Evolutionary conservation across 2,329 filamentous ascomycete genomes (phyloP).

Genomic region (Nothophaeocryptopus gaeumannii): DNA sequence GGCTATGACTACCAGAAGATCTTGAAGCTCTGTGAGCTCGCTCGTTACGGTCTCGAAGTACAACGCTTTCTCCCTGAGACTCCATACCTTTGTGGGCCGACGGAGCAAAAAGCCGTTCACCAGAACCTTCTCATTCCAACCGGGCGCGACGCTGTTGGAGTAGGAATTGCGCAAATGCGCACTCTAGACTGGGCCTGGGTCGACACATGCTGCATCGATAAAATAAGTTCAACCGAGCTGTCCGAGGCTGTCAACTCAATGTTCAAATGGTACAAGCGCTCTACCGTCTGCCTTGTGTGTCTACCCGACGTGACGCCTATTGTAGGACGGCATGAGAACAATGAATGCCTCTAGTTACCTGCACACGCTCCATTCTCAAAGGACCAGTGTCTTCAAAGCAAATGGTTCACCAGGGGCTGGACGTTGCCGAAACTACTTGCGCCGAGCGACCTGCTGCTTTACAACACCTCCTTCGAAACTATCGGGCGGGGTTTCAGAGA

Average conservation of each 20-base stretch:
- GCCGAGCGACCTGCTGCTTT: neutral
- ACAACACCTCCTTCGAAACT: neutral
- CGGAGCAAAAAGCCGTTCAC: too few species aligned
- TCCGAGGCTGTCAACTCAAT: constrained; percentile 22
- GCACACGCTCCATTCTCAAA: too few species aligned
- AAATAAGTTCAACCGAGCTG: constrained; percentile 17
- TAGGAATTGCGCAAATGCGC: too few species aligned
- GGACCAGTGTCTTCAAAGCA: neutral
- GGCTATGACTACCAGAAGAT: constrained; percentile 10
- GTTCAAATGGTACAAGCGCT: constrained; percentile 20
- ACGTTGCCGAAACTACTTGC: constrained; percentile 9
- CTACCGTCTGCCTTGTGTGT: constrained; percentile 18
- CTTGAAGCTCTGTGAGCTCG: neutral
- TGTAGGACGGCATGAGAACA: neutral
- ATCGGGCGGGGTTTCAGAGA: too few species aligned
- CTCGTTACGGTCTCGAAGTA: neutral
- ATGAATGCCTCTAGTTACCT: too few species aligned
- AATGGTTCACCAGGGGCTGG: constrained; percentile 10
- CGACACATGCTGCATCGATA: constrained; percentile 24
- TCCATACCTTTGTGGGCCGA: too few species aligned
- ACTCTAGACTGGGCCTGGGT: constrained; percentile 20
- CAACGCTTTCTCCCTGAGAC: too few species aligned
- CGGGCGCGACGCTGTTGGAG: too few species aligned
- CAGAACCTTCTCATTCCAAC: too few species aligned
- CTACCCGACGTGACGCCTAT: constrained; percentile 10